A percentile compares a stretch with the other conserved stretches of the same genome.
phyloP scores from a whole-genome alignment of 164 flowering plant species.

The Umbellularia californica region DNA sequence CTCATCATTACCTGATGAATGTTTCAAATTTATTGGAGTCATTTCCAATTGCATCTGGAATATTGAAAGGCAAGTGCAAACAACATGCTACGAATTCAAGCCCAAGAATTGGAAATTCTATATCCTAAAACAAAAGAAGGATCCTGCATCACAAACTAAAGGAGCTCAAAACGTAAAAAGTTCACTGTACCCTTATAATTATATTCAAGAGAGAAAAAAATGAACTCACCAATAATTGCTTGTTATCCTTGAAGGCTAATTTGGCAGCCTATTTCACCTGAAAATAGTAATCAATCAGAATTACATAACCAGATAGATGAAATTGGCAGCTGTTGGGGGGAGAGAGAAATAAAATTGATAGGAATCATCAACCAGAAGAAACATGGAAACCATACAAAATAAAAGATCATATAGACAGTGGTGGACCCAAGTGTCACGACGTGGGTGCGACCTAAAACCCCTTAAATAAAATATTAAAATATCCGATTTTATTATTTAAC shows the following conservation, averaged over 20 bases:
- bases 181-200: not conserved
- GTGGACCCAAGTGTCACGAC: too few relatives aligned
- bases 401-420: too few relatives aligned
- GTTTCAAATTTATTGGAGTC: not conserved
- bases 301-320: not conserved
- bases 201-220: slow-evolving; percentile 12
- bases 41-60: not conserved
- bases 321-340: not conserved
- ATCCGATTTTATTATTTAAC: too few relatives aligned
- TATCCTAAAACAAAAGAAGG: slow-evolving; percentile 55
- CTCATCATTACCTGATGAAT: slow-evolving; percentile 82
- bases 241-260: slow-evolving; percentile 59
- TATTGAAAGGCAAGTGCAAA: slow-evolving; percentile 5
- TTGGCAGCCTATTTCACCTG: slow-evolving; percentile 78
- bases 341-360: too few relatives aligned
- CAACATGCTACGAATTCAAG: slow-evolving; percentile 83
- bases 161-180: not conserved
- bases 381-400: too few relatives aligned
- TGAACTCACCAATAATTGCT: slow-evolving; percentile 67
- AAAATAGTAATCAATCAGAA: slow-evolving; percentile 1
- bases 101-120: slow-evolving; percentile 92
- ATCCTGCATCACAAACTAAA: slow-evolving; percentile 20
- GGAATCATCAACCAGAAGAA: too few relatives aligned
- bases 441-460: too few relatives aligned
- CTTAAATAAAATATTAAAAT: too few relatives aligned